These are phyloP conservation scores for Jatropha multifida DNA, from an alignment of 441 rosid genomes.

Conservation along the genomic window DNA sequence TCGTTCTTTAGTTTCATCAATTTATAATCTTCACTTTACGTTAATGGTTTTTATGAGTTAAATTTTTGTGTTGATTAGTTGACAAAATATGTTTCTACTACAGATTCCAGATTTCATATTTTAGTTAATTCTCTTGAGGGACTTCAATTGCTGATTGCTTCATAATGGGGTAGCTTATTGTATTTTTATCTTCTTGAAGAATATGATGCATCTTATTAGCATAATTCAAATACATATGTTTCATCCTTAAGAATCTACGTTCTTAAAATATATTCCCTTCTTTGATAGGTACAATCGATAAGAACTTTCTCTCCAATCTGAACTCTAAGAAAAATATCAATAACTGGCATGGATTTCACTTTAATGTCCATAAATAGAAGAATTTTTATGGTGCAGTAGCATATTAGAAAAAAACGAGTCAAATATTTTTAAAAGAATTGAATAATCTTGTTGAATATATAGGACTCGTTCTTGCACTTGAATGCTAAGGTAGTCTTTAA, in stretches of 20 bases:
- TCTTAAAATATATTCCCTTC: neutral
- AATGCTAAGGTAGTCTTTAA: neutral
- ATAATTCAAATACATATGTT: neutral
- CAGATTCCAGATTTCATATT: too few relatives aligned
- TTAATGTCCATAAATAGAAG: constrained; percentile 11
- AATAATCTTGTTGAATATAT: neutral
- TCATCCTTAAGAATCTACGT: neutral
- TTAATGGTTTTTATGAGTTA: too few relatives aligned
- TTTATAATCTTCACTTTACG: too few relatives aligned
- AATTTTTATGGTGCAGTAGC: constrained; percentile 2
- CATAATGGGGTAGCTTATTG: too few relatives aligned
- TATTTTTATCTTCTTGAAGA: too few relatives aligned
- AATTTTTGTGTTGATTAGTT: too few relatives aligned
- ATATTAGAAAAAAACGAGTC: neutral
- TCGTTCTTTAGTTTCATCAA: too few relatives aligned
- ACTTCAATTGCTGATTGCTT: too few relatives aligned
- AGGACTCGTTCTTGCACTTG: neutral
- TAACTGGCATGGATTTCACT: neutral
- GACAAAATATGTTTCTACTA: too few relatives aligned
- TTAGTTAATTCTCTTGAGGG: too few relatives aligned
- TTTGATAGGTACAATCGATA: neutral
- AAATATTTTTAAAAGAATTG: constrained; percentile 9
- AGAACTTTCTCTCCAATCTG: neutral
- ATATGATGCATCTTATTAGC: neutral
- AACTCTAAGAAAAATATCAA: constrained; percentile 1